Evolutionary conservation across 768 basidiomycete genomes (phyloP), one percentile per base, ranked within the genome.

Genomic region (Lentinula boryana): DNA sequence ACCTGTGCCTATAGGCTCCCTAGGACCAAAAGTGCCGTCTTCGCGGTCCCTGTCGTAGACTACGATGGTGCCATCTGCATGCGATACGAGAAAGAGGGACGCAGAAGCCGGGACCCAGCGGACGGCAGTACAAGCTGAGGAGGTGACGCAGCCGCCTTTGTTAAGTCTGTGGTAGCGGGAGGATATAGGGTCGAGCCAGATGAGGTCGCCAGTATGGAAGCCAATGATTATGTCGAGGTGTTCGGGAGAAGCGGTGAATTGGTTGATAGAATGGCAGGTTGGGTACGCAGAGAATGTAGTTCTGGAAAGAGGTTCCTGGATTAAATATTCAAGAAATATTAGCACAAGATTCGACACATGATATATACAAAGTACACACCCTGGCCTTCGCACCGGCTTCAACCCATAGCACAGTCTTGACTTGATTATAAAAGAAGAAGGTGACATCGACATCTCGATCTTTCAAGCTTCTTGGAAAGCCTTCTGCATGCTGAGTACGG

Each of bases 31-130:
- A 2, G 78, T 67, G 15, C 91, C 91, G 62, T 96, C 94, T 52
- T 94, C 93, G 35, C 91, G 87, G 66, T 95, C 93, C 68, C 88
- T 93, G 73, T 95, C 94, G 67, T 93, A 95, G 16, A 94, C 84
- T 41, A 95, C 81, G 62, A 96, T 87, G 5, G 93, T 88, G 5
- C 94, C 94, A 65, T 96, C 92, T 23, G 89, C 89, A 69, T 95
- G 91, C 5, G 91, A 89, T 15, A 87, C 92, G 35, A 95, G 80
- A 69, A 96, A 95, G 16, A 94, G 81, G 40, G 88, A 87, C 1
- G 86, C 77, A 0, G 91, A 91, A 3, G 82, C 80, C 7, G 92
- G 91, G 5, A 95, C 90, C 93, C 94, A 95, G 63, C 85, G 85
- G 35, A 95, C 84, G n/a, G 90, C 81, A n/a, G 93, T 93, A 70